These are phyloP conservation scores for Micractinium sp. DNA, from an alignment of 139 green algal species.

Conservation along the genomic window DNA sequence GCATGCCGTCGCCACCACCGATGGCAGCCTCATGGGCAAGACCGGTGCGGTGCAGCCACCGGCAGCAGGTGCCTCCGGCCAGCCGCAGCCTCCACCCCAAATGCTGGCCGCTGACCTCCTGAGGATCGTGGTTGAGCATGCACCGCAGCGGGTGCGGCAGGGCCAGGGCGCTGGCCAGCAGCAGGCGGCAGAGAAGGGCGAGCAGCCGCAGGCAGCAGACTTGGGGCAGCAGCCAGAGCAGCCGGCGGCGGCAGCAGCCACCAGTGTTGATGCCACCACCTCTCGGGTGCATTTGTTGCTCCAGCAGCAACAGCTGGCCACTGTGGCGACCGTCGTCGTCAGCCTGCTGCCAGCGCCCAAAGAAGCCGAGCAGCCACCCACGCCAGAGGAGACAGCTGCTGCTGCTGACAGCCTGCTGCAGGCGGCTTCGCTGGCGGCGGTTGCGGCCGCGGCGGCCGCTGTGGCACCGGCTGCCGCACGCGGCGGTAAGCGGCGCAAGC, in stretches of 20 bases:
- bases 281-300: conserved; percentile 5
- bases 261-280: not conserved
- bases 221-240: not conserved
- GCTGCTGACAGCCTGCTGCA: not conserved
- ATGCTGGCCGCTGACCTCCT: conserved; percentile 25
- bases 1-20: not conserved
- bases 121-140: conserved; percentile 17
- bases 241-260: not conserved
- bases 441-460: not conserved
- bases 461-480: not conserved
- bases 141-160: not conserved
- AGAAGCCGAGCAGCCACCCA: not conserved
- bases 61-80: not conserved
- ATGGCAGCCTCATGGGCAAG: not conserved
- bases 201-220: not conserved
- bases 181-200: not conserved
- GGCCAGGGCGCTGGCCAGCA: not conserved
- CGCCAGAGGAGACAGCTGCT: not conserved
- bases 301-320: conserved; percentile 23
- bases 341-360: conserved; percentile 16
- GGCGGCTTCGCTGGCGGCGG: not conserved
- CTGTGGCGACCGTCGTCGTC: not conserved
- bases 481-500: too few species aligned
- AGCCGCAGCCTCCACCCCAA: not conserved
- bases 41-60: not conserved